Base-by-base conservation (phyloP, 768 basidiomycete species). In the Cyclocybe cylindracea region DNA sequence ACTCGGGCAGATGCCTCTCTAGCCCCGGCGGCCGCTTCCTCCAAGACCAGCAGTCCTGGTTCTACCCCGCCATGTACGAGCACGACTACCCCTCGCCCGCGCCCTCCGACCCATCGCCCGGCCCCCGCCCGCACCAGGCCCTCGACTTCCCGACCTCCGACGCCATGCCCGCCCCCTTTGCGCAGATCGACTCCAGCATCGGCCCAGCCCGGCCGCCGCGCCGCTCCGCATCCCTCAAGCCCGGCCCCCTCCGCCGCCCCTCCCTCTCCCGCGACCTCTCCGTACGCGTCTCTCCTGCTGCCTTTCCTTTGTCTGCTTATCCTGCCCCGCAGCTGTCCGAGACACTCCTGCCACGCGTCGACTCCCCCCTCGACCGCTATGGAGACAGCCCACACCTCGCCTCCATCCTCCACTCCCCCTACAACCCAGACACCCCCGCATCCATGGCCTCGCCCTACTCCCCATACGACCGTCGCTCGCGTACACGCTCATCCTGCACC, bases 161-260 rank as follows among this genome's bases (percentile, higher is more conserved):
- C 31, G 33, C 48, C 45, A 51, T 57, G n/a, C 44, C 57, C 38
- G 52, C 70, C 10, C 44, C 53, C 8, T 70, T 77, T 44, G 51
- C 60, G 35, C 80, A 80, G 66, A 68, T 80, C 36, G 70, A 78
- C 10, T 68, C 79, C 31, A 80, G 73, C 67, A 76, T 81, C 54
- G 83, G 82, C 0, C 82, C 83, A 42, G 68, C 69, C 54, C 78
- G 83, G 44, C 53, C 70, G 32, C 75, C 76, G 37, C 41, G 48
- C 48, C 37, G 37, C 14, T 11, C 37, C 37, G 62, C 68, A 36
- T 61, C 60, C 40, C 59, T 69, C 32, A 62, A 67, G 48, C 69
- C 66, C 50, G 58, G 55, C 51, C 39, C 44, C 42, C 64, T 61
- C 33, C 55, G 45, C 18, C 65, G 67, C 47, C 55, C 64, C n/a